Evolutionary conservation across 441 rosid species (phyloP).

Genomic region (Eugenia klotzschiana): DNA sequence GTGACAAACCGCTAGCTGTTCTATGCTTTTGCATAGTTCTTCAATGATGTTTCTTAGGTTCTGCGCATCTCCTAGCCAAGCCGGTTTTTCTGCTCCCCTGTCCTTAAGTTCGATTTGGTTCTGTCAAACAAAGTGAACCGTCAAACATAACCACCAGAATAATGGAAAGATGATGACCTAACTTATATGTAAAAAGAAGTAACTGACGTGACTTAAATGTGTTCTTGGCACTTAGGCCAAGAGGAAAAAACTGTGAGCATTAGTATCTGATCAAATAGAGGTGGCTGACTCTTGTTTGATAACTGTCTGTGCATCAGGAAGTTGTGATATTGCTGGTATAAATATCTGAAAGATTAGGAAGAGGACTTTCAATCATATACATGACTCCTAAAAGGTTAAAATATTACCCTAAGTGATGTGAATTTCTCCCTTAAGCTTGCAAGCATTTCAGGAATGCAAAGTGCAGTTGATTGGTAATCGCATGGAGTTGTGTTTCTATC

Average conservation of each 20-base stretch:
- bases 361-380: not conserved
- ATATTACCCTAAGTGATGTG: not conserved
- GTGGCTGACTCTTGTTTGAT: not conserved
- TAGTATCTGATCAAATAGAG: not conserved
- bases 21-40: constrained; percentile 16
- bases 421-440: constrained; percentile 9
- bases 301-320: not conserved
- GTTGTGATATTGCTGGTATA: not conserved
- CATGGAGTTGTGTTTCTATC: not conserved
- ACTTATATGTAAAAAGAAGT: not conserved
- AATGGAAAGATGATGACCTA: not conserved
- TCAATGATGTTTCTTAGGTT: constrained; percentile 2
- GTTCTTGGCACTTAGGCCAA: not conserved
- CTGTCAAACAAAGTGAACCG: not conserved
- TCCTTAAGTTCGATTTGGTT: not conserved
- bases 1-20: not conserved
- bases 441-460: not conserved
- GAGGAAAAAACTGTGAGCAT: not conserved
- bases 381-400: not conserved
- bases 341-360: not conserved
- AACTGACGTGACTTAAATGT: not conserved
- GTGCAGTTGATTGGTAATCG: not conserved
- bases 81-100: not conserved
- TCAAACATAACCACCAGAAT: not conserved
- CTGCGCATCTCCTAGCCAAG: not conserved